A percentile compares a stretch with the other conserved stretches of the same genome.
These are phyloP conservation scores for Paralagenidium karlingii DNA, from an alignment of 352 stramenopile species.

Conservation along the genomic window DNA sequence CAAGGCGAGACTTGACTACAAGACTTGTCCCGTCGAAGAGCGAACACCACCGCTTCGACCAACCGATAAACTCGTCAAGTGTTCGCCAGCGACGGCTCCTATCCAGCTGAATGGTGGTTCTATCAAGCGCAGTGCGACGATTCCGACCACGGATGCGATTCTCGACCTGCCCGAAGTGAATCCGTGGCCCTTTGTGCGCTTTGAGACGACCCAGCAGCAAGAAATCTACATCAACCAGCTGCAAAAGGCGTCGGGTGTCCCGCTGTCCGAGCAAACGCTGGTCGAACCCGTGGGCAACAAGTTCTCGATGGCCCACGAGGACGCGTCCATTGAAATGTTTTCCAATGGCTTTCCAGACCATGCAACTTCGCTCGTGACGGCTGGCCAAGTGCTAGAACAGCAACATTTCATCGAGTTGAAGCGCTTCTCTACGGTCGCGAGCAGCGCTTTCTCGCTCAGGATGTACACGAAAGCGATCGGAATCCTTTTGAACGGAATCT, in stretches of 20 bases:
- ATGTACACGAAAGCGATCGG: slow-evolving; percentile 17
- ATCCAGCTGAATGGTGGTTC: slow-evolving; percentile 25
- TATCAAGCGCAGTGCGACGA: slow-evolving; percentile 29
- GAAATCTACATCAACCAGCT: slow-evolving; percentile 38
- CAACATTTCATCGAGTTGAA: too few species aligned
- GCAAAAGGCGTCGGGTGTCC: slow-evolving; percentile 1
- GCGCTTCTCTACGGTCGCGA: too few species aligned
- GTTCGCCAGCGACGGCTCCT: slow-evolving; percentile 21
- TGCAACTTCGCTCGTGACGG: background rate
- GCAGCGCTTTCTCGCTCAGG: slow-evolving; percentile 22
- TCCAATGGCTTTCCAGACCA: slow-evolving; percentile 52
- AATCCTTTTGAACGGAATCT: slow-evolving; percentile 48
- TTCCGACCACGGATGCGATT: slow-evolving; percentile 27
- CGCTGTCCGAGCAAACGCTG: slow-evolving; percentile 7
- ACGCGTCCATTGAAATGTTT: slow-evolving; percentile 29
- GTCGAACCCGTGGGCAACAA: too few species aligned
- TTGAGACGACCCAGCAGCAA: slow-evolving; percentile 14
- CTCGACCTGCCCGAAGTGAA: slow-evolving; percentile 50
- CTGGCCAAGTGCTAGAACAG: too few species aligned
- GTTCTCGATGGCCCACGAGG: slow-evolving; percentile 26
- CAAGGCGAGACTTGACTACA: slow-evolving; percentile 50
- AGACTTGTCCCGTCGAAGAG: slow-evolving; percentile 20
- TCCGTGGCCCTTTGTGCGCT: slow-evolving; percentile 41
- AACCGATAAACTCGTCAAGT: slow-evolving; percentile 41
- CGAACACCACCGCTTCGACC: slow-evolving; percentile 11